Evolutionary conservation across 2,329 filamentous ascomycete species (phyloP).

Genomic region (Cercospora citrullina): DNA sequence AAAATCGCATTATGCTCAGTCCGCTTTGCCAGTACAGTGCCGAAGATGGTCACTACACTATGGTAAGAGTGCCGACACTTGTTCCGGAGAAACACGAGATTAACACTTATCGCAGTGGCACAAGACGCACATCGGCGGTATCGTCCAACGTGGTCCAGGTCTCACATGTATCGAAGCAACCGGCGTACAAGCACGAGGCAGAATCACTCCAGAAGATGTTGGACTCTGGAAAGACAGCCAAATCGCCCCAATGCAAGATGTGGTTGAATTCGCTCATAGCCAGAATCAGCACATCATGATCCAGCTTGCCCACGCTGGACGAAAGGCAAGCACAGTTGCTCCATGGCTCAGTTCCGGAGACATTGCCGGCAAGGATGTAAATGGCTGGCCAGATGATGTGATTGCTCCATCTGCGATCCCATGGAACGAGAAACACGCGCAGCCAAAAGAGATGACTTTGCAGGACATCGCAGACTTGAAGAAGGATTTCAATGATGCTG

Average conservation of each 20-base stretch:
- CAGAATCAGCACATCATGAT: slow-evolving; percentile 76
- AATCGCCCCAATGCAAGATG: slow-evolving; percentile 66
- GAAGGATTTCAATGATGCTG: slow-evolving; percentile 32
- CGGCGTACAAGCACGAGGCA: slow-evolving; percentile 70
- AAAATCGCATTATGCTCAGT: slow-evolving; percentile 59
- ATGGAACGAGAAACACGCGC: slow-evolving; percentile 61
- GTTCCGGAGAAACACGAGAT: neutral
- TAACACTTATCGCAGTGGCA: slow-evolving; percentile 57
- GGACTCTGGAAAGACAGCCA: slow-evolving; percentile 86
- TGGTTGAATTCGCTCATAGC: slow-evolving; percentile 76
- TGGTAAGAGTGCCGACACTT: slow-evolving; percentile 19
- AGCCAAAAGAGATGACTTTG: slow-evolving; percentile 67
- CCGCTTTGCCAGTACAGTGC: slow-evolving; percentile 69
- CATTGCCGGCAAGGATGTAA: slow-evolving; percentile 53
- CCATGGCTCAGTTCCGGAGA: slow-evolving; percentile 62
- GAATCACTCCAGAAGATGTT: slow-evolving; percentile 77
- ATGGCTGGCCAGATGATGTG: slow-evolving; percentile 56
- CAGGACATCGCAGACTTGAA: slow-evolving; percentile 68
- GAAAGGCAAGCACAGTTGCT: slow-evolving; percentile 60
- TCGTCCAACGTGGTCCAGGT: slow-evolving; percentile 71
- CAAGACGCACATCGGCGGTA: slow-evolving; percentile 70
- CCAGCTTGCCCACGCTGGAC: slow-evolving; percentile 78
- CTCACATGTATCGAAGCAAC: slow-evolving; percentile 78
- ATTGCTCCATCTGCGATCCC: slow-evolving; percentile 60
- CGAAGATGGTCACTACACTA: slow-evolving; percentile 71